Percentiles rank a stretch among this genome's conserved stretches.
These are phyloP conservation scores for Colletotrichum paranaense DNA, from an alignment of 2,329 filamentous ascomycete species.

Conservation along the genomic window DNA sequence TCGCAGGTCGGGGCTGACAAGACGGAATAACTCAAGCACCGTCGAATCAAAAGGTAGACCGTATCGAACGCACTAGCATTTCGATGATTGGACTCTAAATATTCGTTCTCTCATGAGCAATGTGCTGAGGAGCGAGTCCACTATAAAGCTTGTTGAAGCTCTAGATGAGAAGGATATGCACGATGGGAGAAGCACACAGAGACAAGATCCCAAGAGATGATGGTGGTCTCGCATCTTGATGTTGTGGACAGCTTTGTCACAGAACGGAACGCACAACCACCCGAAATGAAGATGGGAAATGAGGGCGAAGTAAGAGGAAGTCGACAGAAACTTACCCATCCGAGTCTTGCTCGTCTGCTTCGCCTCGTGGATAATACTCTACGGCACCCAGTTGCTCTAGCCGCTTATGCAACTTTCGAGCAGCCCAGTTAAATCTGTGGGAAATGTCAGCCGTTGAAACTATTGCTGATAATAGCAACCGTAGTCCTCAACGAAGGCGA, in stretches of 20 bases:
- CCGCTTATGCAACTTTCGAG: conserved; percentile 86
- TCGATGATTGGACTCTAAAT: not conserved
- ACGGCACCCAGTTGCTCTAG: conserved; percentile 85
- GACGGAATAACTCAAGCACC: not conserved
- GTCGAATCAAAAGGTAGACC: not conserved
- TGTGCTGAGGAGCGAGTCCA: not conserved
- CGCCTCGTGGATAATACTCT: conserved; percentile 80
- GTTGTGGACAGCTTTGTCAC: not conserved
- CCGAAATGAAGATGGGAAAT: not conserved
- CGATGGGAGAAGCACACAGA: not conserved
- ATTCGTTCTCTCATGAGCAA: not conserved
- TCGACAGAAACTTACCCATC: conserved; percentile 74
- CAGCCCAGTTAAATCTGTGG: conserved; percentile 88
- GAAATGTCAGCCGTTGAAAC: not conserved
- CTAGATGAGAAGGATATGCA: not conserved
- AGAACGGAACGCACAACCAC: too few species aligned
- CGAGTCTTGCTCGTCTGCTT: conserved; percentile 93
- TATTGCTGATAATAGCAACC: not conserved
- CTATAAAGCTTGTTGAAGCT: not conserved
- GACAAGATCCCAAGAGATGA: not conserved
- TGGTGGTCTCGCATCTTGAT: not conserved
- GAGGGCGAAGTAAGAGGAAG: not conserved
- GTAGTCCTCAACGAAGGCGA: not conserved
- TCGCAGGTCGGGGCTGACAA: not conserved
- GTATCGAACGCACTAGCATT: not conserved